Evolutionary conservation across 345 rosid genomes (phyloP), one percentile per base, ranked within the genome.

Genomic region (Barbarea vulgaris): DNA sequence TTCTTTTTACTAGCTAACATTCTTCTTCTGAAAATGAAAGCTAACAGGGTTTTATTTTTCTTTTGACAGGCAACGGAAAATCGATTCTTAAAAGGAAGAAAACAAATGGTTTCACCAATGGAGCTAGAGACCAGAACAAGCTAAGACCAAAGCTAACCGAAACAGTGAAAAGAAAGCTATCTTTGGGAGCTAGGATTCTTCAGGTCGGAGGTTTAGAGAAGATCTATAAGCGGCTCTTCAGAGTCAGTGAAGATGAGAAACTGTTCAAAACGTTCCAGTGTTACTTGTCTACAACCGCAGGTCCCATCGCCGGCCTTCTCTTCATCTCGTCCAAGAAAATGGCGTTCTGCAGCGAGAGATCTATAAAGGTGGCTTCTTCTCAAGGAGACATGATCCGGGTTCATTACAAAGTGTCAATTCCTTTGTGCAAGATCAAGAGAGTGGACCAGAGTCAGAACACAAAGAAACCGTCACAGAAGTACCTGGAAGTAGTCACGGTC

Each of bases 111-210:
- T 85, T 86, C 73, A 87, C 84, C 6, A 72, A 64, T 25, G 87
- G 85, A 22, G 66, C 70, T 47, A 72, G 85, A 55, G 96, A 89
- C 71, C 96, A 87, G 64, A 83, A 82, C 83, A 83, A 60, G 70
- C 63, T 74, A 61, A 67, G 82, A 48, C 73, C 79, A 44, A 85
- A 75, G 70, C 70, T 85, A 76, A 77, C 80, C 8, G 86, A 80
- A 61, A 80, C 74, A 30, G 83, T 80, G 48, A 80, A 76, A 64
- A 77, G 83, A 69, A 80, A 80, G 31, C 67, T 80, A 14, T 75
- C 77, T 53, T 59, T 80, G 60, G 83, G 83, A 0, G 83, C 83
- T 44, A 80, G 46, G 76, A 80, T 80, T 60, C 80, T 80, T 66
- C 80, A 76, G 47, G 80, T 65, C 0, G 80, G 80, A 58, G 77